Base-by-base conservation (phyloP, 1,139 yeast species). In the Martiniozyma asiatica region DNA sequence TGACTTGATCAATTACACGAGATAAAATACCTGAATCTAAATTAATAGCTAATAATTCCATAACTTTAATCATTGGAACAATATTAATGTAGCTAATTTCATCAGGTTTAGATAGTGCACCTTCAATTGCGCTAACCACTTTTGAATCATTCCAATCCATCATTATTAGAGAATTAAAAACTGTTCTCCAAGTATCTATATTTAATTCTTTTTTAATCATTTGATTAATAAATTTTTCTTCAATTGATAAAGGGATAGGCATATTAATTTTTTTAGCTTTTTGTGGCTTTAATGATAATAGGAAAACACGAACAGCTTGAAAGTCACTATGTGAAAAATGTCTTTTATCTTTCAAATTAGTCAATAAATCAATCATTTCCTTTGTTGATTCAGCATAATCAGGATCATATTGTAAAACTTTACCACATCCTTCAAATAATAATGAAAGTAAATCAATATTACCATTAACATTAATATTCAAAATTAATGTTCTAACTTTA, bases 351-450 rank as follows among this genome's bases (percentile, higher is more conserved):
- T 65, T 65, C 38, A 69, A 68, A 20, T 57, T 59, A 37, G 63
- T 67, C 27, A 84, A 54, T 7, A 78, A 50, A 3, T 59, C 64
- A 24, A 84, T 54, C 75, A 81, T 68, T 38, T 73, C 74, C 20
- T 59, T 58, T 72, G 81, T 80, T 24, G 72, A 57, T 5, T 59
- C 65, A 29, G 59, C 59, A 38, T 74, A 77, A 25, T 74, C 82
- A 0, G 72, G 65, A 35, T 74, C 78, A 38, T 71, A 58, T 28
- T 77, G 52, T 33, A 87, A 58, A 39, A 73, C 72, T 35, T 74
- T 61, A 1, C 95, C 95, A 44, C 84, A 68, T 29, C 71, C 63
- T 45, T 85, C 94, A 45, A 82, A 75, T 31, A 84, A 58, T 8
- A 76, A 63, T 7, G 71, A 61, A 31, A 81, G 54, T 9, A 77